Percentiles rank a stretch among this genome's conserved stretches.
Conservation (phyloP, 441 rosid species). For the Isatis lusitanica region DNA sequence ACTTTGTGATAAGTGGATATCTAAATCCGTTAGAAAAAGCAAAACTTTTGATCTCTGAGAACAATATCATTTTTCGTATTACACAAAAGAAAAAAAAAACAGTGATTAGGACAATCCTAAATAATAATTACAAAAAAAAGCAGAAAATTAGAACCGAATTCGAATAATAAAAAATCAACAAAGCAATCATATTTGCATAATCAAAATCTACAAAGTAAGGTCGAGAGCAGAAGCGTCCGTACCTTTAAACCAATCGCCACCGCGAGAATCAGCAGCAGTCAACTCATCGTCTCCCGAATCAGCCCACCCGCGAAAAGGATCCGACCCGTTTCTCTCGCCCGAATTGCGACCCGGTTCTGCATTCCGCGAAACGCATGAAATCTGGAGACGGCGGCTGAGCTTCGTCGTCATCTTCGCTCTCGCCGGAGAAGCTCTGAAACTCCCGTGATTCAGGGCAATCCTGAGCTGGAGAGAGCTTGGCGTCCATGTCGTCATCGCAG, state of each 20-base stretch:
- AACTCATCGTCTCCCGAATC: slow-evolving; percentile 48
- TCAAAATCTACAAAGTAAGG: neutral
- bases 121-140: too few relatives aligned
- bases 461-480: slow-evolving; percentile 84
- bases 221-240: neutral
- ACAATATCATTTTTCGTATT: too few relatives aligned
- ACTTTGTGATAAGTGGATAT: neutral
- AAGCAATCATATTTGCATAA: neutral
- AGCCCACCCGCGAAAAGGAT: slow-evolving; percentile 71
- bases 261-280: slow-evolving; percentile 37
- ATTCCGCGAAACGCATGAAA: slow-evolving; percentile 31
- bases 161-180: too few relatives aligned
- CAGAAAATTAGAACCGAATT: too few relatives aligned
- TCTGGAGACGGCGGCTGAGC: slow-evolving; percentile 31
- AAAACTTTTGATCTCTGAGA: neutral
- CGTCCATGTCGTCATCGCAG: slow-evolving; percentile 44
- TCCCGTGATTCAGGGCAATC: slow-evolving; percentile 42
- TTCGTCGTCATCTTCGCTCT: slow-evolving; percentile 38
- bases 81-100: too few relatives aligned
- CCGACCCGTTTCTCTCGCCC: slow-evolving; percentile 37
- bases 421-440: slow-evolving; percentile 25
- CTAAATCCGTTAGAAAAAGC: neutral
- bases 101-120: too few relatives aligned
- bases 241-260: slow-evolving; percentile 60
- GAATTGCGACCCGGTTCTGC: slow-evolving; percentile 35